Base-by-base conservation (phyloP, 2,329 filamentous ascomycete species). In the Fusarium abutilonis region DNA sequence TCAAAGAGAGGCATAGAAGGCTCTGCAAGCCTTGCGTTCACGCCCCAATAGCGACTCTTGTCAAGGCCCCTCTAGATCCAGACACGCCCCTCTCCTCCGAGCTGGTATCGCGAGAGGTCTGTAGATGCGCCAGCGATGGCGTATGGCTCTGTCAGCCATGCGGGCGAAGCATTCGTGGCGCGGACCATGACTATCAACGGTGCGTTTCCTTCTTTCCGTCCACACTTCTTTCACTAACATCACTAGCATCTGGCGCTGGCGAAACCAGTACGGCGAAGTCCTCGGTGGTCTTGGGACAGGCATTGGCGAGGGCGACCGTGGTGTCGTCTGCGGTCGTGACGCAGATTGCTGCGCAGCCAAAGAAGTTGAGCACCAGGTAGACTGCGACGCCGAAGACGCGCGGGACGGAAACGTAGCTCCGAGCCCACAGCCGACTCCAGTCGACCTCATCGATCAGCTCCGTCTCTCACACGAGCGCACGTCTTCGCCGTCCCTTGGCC, bases 91-190 rank as follows among this genome's bases (percentile, higher is more conserved):
- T 88, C 76, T 72, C 78, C 77, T 73, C 84, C 72, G 76, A 85
- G 63, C 55, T 82, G 75, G 69, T 94, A 83, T 81, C 85, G 63
- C 80, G 75, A 17, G 80, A 77, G 44, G 73, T 86, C 15, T 87
- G 85, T 70, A 78, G 75, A 38, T 87, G 85, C 67, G 79, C 76
- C 2, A 75, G 75, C 2, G 76, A 84, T 9, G 83, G 84, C 5
- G 86, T 96, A 42, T 97, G 92, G 90, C 86, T 97, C 23, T 98
- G 93, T 75, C 86, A 90, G 63, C 87, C 90, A 2, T 97, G 94
- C 68, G 92, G 93, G 2, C 86, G 89, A 60, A 85, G 86, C 51
- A 86, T 96, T 48, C 81, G 85, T 21, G 81, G 78, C 35, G 79
- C 82, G 17, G 86, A 89, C 66, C 76, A 80, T 48, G 83, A 87